Percentiles rank a stretch among this genome's conserved stretches.
Evolutionary conservation across 2,329 filamentous ascomycete species (phyloP).

Genomic region (Phialocephala sp.): DNA sequence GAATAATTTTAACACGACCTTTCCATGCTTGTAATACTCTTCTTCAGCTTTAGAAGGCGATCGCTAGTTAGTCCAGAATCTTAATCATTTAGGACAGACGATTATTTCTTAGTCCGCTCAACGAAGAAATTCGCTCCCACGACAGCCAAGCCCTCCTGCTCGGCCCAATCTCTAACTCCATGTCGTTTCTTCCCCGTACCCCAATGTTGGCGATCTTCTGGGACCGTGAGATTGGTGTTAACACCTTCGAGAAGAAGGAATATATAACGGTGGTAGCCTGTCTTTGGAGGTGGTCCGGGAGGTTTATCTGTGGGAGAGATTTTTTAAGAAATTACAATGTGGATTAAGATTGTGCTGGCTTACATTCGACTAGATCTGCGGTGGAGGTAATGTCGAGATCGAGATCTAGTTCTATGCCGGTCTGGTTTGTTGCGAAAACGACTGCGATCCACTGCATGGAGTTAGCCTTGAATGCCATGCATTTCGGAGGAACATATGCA

Average conservation of each 20-base stretch:
- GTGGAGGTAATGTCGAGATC: background rate
- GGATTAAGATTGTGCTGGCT: background rate
- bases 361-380: slow-evolving; percentile 34
- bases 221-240: slow-evolving; percentile 50
- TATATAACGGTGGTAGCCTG: slow-evolving; percentile 62
- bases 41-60: too few species aligned
- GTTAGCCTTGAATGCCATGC: background rate
- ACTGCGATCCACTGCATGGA: slow-evolving; percentile 21
- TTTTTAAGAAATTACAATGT: background rate
- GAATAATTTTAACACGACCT: too few species aligned
- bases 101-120: slow-evolving; percentile 28
- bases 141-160: slow-evolving; percentile 52
- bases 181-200: slow-evolving; percentile 54
- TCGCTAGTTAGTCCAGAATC: too few species aligned
- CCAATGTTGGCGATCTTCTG: slow-evolving; percentile 59
- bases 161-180: slow-evolving; percentile 58
- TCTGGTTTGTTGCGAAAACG: slow-evolving; percentile 3
- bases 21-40: too few species aligned
- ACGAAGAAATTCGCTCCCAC: slow-evolving; percentile 49
- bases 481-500: background rate
- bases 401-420: background rate
- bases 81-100: too few species aligned
- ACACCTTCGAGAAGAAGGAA: slow-evolving; percentile 55
- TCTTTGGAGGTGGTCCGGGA: slow-evolving; percentile 59
- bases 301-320: slow-evolving; percentile 50